A percentile compares a stretch with the other conserved stretches of the same genome.
These are phyloP conservation scores for Ascochyta fabae DNA, from an alignment of 2,329 filamentous ascomycete genomes.

Conservation along the genomic window DNA sequence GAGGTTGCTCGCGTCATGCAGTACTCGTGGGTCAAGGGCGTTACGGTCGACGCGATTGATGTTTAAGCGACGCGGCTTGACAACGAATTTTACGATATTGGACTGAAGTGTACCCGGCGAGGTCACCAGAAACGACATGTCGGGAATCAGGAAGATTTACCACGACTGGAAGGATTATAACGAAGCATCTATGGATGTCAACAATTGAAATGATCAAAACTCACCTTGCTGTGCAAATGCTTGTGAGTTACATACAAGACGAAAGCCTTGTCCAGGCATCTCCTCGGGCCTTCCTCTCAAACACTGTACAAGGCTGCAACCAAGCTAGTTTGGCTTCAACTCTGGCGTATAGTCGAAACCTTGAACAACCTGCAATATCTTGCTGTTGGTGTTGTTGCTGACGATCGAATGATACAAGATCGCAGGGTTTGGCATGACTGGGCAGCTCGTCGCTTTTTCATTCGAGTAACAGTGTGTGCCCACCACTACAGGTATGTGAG, in stretches of 20 bases:
- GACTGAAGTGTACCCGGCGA: slow-evolving; percentile 27
- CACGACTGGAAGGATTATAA: slow-evolving; percentile 37
- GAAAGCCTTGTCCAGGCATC: not conserved
- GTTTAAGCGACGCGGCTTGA: slow-evolving; percentile 61
- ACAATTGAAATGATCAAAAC: slow-evolving; percentile 11
- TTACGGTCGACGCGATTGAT: slow-evolving; percentile 84
- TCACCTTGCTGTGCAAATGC: not conserved
- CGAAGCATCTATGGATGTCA: slow-evolving; percentile 32
- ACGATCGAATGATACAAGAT: not conserved
- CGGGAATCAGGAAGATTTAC: slow-evolving; percentile 36
- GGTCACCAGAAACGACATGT: slow-evolving; percentile 31
- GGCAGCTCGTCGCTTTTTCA: too few species aligned
- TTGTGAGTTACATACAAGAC: slow-evolving; percentile 7
- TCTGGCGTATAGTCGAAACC: not conserved
- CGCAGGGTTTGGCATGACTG: not conserved
- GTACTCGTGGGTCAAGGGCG: slow-evolving; percentile 84
- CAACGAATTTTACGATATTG: slow-evolving; percentile 33
- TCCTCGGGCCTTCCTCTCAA: not conserved
- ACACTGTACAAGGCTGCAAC: not conserved
- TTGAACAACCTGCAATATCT: not conserved
- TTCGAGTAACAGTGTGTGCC: not conserved
- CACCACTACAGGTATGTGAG: not conserved
- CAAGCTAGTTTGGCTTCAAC: not conserved
- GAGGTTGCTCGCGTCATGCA: slow-evolving; percentile 79
- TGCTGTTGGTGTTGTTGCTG: not conserved